These are phyloP conservation scores for Mrakiaceae sp. DNA, from an alignment of 1,284 basidiomycete genomes.

Conservation along the genomic window DNA sequence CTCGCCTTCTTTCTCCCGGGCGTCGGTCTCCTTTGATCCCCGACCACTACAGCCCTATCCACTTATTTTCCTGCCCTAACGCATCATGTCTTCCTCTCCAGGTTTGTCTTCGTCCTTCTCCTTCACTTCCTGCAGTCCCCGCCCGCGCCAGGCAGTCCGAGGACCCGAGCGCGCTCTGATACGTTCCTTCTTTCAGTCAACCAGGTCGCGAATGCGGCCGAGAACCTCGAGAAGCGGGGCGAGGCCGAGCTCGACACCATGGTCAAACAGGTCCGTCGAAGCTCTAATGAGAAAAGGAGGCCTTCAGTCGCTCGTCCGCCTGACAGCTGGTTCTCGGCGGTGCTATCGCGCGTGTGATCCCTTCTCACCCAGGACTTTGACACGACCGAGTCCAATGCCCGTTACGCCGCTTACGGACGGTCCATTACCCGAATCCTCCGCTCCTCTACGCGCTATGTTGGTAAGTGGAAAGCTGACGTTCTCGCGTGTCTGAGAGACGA, in stretches of 20 bases:
- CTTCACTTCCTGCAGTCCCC: too few species aligned
- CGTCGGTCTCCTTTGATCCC: too few species aligned
- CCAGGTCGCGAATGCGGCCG: background rate
- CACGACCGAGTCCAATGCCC: conserved; percentile 33
- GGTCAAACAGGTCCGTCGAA: conserved; percentile 36
- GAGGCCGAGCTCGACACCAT: conserved; percentile 37
- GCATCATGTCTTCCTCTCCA: too few species aligned
- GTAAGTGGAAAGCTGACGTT: background rate
- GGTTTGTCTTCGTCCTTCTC: too few species aligned
- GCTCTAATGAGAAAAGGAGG: background rate
- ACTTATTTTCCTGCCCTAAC: too few species aligned
- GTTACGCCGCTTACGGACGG: conserved; percentile 22
- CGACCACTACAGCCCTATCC: too few species aligned
- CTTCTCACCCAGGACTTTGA: conserved; percentile 20
- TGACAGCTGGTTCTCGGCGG: background rate
- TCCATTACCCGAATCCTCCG: background rate
- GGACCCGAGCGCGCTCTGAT: too few species aligned
- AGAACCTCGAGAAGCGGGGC: conserved; percentile 37
- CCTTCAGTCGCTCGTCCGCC: background rate
- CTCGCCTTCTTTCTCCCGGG: too few species aligned
- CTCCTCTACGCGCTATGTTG: background rate
- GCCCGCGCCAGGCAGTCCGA: too few species aligned
- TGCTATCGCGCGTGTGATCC: background rate
- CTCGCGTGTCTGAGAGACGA: background rate
- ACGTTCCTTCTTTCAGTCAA: background rate